Evolutionary conservation across 2,329 filamentous ascomycete species (phyloP).

Genomic region (Juglanconis sp.): DNA sequence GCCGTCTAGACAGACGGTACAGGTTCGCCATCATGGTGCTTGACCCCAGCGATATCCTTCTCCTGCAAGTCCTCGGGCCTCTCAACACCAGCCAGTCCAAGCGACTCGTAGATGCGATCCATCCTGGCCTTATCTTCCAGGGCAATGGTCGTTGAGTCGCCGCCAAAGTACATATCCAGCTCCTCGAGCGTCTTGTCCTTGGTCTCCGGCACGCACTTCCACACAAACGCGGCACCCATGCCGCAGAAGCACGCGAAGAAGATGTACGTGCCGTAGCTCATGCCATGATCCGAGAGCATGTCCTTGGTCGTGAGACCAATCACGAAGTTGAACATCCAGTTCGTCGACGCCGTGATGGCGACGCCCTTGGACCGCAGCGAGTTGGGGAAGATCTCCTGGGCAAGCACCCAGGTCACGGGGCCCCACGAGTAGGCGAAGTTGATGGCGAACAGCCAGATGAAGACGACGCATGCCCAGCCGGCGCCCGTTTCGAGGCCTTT

Average conservation of each 20-base stretch:
- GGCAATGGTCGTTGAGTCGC: slow-evolving; percentile 29
- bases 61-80: slow-evolving; percentile 23
- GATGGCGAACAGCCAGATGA: slow-evolving; percentile 23
- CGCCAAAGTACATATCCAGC: slow-evolving; percentile 29
- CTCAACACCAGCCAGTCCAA: slow-evolving; percentile 26
- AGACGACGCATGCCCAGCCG: slow-evolving; percentile 17
- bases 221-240: slow-evolving; percentile 28
- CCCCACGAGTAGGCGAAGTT: slow-evolving; percentile 36
- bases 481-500: neutral
- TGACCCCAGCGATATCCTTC: neutral
- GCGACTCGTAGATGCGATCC: slow-evolving; percentile 22
- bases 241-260: slow-evolving; percentile 40
- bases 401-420: slow-evolving; percentile 28
- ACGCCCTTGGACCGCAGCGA: slow-evolving; percentile 23
- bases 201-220: slow-evolving; percentile 30
- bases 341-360: slow-evolving; percentile 21
- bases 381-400: slow-evolving; percentile 26
- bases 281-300: slow-evolving; percentile 15
- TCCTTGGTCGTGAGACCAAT: slow-evolving; percentile 19
- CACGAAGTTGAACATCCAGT: slow-evolving; percentile 26
- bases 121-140: slow-evolving; percentile 28
- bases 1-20: no score
- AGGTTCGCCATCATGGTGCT: slow-evolving; percentile 5
- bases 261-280: slow-evolving; percentile 32
- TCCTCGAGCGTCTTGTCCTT: slow-evolving; percentile 22